Evolutionary conservation across 306 rosid genomes (phyloP).

Genomic region (Ceratonia siliqua): DNA sequence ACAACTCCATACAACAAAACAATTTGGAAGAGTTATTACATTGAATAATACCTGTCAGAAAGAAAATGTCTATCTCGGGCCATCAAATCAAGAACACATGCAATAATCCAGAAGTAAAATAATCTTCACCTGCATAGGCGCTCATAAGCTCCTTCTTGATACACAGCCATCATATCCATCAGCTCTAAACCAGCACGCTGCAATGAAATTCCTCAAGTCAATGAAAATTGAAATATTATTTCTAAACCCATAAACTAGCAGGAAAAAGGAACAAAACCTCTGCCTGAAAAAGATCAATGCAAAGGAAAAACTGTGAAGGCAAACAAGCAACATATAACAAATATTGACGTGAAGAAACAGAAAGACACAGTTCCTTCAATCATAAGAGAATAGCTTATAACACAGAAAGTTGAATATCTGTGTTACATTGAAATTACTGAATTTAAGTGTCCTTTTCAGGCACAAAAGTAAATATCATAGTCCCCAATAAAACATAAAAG

Average conservation of each 20-base stretch:
- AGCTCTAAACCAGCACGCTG: conserved; percentile 98
- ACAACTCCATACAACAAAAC: conserved; percentile 21
- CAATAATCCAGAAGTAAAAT: conserved; percentile 25
- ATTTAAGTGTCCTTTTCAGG: background rate
- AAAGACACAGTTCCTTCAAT: background rate
- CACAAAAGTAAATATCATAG: background rate
- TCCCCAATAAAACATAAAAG: background rate
- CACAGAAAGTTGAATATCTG: background rate
- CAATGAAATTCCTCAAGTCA: conserved; percentile 34
- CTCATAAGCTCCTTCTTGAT: conserved; percentile 99
- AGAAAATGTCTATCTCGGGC: conserved; percentile 1
- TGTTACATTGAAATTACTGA: background rate
- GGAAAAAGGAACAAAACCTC: conserved; percentile 16
- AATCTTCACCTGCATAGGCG: conserved; percentile 85
- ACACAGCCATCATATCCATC: conserved; percentile 98
- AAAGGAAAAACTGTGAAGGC: background rate
- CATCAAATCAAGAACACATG: conserved; percentile 13
- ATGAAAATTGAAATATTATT: conserved; percentile 22
- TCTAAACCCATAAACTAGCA: conserved; percentile 2
- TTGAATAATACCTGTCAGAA: background rate
- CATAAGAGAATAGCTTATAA: background rate
- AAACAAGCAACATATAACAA: background rate
- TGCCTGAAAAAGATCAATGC: conserved; percentile 12
- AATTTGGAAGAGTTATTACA: background rate
- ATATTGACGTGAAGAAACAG: conserved; percentile 3